Conservation (phyloP, 2,329 filamentous ascomycete species). For the Aspergillus jensenii region DNA sequence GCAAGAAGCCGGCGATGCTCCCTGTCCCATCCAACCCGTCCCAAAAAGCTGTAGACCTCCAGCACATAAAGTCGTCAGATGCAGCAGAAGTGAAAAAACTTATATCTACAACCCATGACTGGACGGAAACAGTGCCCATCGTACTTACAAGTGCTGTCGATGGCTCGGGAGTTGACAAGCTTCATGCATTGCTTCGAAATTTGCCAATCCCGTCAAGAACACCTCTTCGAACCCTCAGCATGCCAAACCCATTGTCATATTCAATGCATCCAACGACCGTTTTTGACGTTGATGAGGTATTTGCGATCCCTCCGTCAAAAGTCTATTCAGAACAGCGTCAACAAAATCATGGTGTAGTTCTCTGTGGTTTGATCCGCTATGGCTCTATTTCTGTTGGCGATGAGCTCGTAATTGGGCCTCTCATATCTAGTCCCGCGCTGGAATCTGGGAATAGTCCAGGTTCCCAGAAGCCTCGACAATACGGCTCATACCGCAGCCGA, state of each 20-base stretch:
- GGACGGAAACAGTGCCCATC: slow-evolving; percentile 69
- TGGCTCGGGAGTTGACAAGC: slow-evolving; percentile 74
- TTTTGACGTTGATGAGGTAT: slow-evolving; percentile 91
- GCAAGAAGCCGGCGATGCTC: slow-evolving; percentile 72
- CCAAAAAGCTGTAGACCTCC: slow-evolving; percentile 54
- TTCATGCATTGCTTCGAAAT: slow-evolving; percentile 77
- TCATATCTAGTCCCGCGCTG: slow-evolving; percentile 49
- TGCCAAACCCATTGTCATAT: slow-evolving; percentile 13
- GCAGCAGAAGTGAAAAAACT: slow-evolving; percentile 58
- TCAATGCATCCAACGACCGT: slow-evolving; percentile 60
- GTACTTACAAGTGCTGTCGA: slow-evolving; percentile 83
- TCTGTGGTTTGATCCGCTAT: slow-evolving; percentile 81
- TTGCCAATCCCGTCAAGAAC: slow-evolving; percentile 65
- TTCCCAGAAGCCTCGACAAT: slow-evolving; percentile 16
- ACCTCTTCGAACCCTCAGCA: slow-evolving; percentile 21
- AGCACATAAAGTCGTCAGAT: slow-evolving; percentile 58
- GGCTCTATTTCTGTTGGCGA: slow-evolving; percentile 77
- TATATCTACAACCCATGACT: slow-evolving; percentile 43
- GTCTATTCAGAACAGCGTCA: slow-evolving; percentile 47
- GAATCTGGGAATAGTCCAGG: slow-evolving; percentile 48
- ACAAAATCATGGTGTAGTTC: slow-evolving; percentile 64
- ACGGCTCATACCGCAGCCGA: slow-evolving; percentile 28
- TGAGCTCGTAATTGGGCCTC: slow-evolving; percentile 75
- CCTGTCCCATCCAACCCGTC: slow-evolving; percentile 45
- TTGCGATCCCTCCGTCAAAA: slow-evolving; percentile 68